phyloP scores from a whole-genome alignment of 768 basidiomycete genomes.

The Amanita polypyramis region DNA sequence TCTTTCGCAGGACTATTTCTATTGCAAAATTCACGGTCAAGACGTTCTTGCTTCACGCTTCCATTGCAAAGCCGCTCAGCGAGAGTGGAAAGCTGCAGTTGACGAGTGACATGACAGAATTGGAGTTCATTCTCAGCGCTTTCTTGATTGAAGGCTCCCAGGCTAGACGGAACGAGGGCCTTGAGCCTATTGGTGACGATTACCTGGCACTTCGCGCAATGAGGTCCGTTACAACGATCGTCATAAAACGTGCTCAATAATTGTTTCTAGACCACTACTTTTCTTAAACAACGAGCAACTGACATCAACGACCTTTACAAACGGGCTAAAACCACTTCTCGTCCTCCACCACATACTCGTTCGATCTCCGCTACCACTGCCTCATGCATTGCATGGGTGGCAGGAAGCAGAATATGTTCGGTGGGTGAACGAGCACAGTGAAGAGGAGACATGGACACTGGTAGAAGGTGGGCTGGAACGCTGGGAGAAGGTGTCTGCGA shows the following conservation, averaged over 20 bases:
- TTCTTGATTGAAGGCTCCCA: constrained; percentile 55
- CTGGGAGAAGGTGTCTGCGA: constrained; percentile 67
- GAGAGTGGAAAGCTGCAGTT: constrained; percentile 92
- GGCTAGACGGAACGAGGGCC: constrained; percentile 49
- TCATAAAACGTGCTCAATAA: not conserved
- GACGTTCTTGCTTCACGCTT: constrained; percentile 89
- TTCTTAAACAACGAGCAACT: constrained; percentile 78
- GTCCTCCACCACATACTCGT: constrained; percentile 91
- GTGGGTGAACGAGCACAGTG: constrained; percentile 88
- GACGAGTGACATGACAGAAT: constrained; percentile 91
- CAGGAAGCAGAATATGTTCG: constrained; percentile 92
- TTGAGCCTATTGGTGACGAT: constrained; percentile 77
- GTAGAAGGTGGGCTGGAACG: constrained; percentile 69
- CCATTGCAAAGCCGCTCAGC: constrained; percentile 82
- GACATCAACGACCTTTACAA: constrained; percentile 53
- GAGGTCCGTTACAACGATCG: constrained; percentile 42
- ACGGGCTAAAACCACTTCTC: constrained; percentile 75
- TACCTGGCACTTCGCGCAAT: constrained; percentile 80
- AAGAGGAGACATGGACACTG: constrained; percentile 70
- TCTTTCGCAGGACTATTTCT: constrained; percentile 37
- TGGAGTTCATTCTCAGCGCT: constrained; percentile 85
- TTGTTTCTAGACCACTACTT: constrained; percentile 58
- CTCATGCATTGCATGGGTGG: constrained; percentile 88
- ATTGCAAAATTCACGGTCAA: constrained; percentile 75
- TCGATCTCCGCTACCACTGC: constrained; percentile 75